phyloP scores from a whole-genome alignment of 768 basidiomycete species.

The Rossbeevera mucosa region DNA sequence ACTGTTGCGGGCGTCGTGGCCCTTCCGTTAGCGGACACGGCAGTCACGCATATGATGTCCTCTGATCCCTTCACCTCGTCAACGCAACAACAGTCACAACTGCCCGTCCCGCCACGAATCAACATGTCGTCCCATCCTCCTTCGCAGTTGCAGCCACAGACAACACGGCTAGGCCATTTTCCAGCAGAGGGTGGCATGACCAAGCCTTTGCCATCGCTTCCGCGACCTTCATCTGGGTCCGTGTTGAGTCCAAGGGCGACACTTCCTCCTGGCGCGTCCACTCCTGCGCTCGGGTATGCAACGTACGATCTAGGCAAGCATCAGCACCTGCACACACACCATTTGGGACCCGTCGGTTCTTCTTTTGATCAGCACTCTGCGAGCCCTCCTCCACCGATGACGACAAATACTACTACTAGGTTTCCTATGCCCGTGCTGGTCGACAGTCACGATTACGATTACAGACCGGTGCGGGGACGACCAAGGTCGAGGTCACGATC shows the following conservation, averaged over 20 bases:
- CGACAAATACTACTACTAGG: neutral
- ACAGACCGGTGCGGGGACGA: neutral
- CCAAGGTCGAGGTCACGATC: neutral
- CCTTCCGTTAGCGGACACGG: neutral
- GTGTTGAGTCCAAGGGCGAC: neutral
- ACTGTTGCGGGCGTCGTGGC: neutral
- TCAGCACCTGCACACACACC: neutral
- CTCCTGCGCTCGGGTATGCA: neutral
- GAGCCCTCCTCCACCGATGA: neutral
- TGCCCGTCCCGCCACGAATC: slow-evolving; percentile 7
- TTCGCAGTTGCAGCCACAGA: neutral
- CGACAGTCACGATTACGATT: neutral
- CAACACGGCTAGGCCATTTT: neutral
- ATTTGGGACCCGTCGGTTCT: neutral
- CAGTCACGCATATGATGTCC: neutral
- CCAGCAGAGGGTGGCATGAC: neutral
- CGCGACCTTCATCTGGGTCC: neutral
- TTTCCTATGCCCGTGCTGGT: neutral
- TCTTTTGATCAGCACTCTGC: neutral
- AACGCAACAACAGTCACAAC: neutral
- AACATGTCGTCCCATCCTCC: slow-evolving; percentile 13
- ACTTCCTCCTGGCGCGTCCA: neutral
- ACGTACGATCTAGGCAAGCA: neutral
- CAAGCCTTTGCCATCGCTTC: neutral
- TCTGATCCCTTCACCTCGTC: neutral